Evolutionary conservation across 495 filamentous ascomycete genomes (phyloP), one percentile per base, ranked within the genome.

Genomic region (Ascodesmis nigricans): DNA sequence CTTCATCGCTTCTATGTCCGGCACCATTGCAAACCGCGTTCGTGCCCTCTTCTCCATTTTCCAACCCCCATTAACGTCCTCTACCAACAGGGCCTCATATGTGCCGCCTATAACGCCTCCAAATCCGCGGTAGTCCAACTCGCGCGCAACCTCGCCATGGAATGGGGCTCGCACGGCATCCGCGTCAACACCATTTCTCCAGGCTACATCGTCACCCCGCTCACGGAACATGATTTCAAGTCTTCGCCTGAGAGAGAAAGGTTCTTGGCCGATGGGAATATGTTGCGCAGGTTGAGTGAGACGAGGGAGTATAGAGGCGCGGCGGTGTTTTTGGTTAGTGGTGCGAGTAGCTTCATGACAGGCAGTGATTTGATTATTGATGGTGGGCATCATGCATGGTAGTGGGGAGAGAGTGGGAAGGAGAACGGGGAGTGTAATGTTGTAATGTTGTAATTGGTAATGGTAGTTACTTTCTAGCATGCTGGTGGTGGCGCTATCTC

Each of bases 321-420:
- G 29, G 72, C 71, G 0, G 67, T 81, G 13, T 91, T 91, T 58
- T 58, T 91, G 49, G 60, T 91, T 27, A 79, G 75, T 42, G 73
- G 87, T 46, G 83, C 79, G 15, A 82, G 75, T 57, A 71, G 67
- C 45, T 90, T 80, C 57, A 90, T 91, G 77, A 82, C 73, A 10
- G 78, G 74, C 0, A 64, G 67, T 14, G 78, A 84, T 53, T 45
- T 87, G 52, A 62, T 75, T 33, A 79, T 84, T 38, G 77, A 87
- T 51, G 78, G 78, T 15, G 78, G 78, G 7, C 78, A 84, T 55
- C 61, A 66, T 38, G 73, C 76, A 9, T 84, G 78, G 78, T 87
- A 66, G 17, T 10, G 16, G 10, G 16, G 9, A 16, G 29, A 13
- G 16, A 9, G 29, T 13, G 16, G 17, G 29, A 13, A 11, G 11